Base-by-base conservation (phyloP, 2,329 filamentous ascomycete species). In the Escovopsis weberi region DNA sequence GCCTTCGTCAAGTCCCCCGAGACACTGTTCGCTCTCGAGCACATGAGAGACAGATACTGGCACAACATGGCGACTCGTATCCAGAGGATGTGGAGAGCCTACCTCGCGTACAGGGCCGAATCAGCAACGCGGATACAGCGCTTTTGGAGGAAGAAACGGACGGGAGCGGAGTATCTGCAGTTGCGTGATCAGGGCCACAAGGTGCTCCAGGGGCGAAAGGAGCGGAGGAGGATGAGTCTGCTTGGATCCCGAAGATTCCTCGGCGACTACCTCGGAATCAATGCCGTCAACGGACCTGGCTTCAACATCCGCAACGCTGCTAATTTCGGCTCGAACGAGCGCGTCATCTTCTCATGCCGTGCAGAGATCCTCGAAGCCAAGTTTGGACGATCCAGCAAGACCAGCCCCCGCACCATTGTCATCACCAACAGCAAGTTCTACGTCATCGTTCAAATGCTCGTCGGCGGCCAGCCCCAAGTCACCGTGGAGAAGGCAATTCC, bases 61-160 rank as follows among this genome's bases (percentile, higher is more conserved):
- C 89, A 96, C 63, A 98, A 96, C 65, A 96, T 98, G 91, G 91
- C 91, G 4, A 94, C 89, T 46, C 79, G 91, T 45, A 96, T 98
- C 46, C 91, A 98, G 65, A 78, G 91, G 52, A 91, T 94, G 57
- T 98, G 91, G 91, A 78, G 91, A 54, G 94, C 93, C 41, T 96
- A 95, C 57, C 73, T 96, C 35, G 80, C 89, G 5, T 96, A 96
- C 62, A 78, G 91, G 37, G 82, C 79, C 26, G 91, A 98, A 63
- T 91, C 85, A 45, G 91, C 91, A 6, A 94, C 82, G 12, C 78
- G 91, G 32, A 96, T 98, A 50, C 91, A 96, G 59, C 76, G 86
- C 36, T 88, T 94, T 68, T 98, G 88, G 88, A 77, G 89, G 54
- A 88, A 91, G 64, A 88, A 93, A 67, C 85, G 83, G 45, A 85